Base-by-base conservation (phyloP, 1,284 basidiomycete species). In the Ganoderma boninense region DNA sequence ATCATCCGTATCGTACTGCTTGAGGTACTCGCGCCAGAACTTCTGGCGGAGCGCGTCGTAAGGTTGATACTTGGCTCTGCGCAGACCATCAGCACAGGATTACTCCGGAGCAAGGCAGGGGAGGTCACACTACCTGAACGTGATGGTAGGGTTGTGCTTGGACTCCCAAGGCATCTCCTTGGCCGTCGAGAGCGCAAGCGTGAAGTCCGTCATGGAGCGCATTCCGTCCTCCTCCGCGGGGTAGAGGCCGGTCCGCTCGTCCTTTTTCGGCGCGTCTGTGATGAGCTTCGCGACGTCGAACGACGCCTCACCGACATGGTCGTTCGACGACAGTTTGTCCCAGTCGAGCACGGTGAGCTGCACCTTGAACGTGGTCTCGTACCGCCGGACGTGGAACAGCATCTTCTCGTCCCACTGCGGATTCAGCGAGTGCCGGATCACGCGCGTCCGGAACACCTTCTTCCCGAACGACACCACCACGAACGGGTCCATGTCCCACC, bases 401-500 rank as follows among this genome's bases (percentile, higher is more conserved):
- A 99, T 86, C 81, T 97, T 97, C 82, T 99, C 97, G 75, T 99
- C 94, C 96, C 97, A 99, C 0, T 88, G 86, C 0, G 97, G 97
- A 79, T 95, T 96, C 71, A 96, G 89, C 16, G 91, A 93, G 80
- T 97, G 95, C 13, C 95, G 89, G 71, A 97, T 93, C 38, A 97
- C 92, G 60, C 96, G 92, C 0, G 97, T 98, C 4, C 97, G 89
- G 84, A 98, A 99, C 13, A 99, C 95, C 81, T 98, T 98, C 83
- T 97, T 97, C 46, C 97, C 95, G 75, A 99, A 99, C 2, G 95
- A 97, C 74, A 97, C 90, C 74, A 99, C 96, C 18, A 96, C 94
- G 77, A 98, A 99, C 0, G 97, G 97, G 77, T 99, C 97, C 97
- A 99, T 99, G 79, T 99, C 97, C 89, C 92, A 97, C 0, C 94